Evolutionary conservation across 169 alveolate species (phyloP), one percentile per base, ranked within the genome.

Genomic region (Amoebophrya sp.): DNA sequence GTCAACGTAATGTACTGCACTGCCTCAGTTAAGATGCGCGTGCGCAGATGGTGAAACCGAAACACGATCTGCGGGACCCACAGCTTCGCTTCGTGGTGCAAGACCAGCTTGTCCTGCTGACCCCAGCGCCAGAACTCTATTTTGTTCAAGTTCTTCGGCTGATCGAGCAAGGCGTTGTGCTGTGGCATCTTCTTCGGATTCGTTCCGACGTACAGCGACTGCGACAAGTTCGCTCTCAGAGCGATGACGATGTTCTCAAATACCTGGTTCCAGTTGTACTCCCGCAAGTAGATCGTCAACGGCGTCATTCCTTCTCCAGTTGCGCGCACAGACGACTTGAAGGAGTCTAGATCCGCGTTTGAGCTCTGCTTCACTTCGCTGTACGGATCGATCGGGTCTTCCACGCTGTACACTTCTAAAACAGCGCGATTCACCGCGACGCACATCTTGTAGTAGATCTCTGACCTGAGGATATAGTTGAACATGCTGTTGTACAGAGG

Each of bases 371-470:
- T 65, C 83, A 65, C 83, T 36, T 65, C 83, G 83, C 38, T 26
- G 83, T 65, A 65, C 33, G 83, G 83, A 36, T 65, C 83, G 33
- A 65, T 36, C 33, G n/a, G 39, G 12, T 65, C 83, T 36, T 65
- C 83, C 83, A 65, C 3, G 3, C n/a, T 29, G 26, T 65, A 65
- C 83, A 65, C 83, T 18, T 65, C 83, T 36, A 65, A 18, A 29
- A 26, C 33, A 6, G 33, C 26, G 83, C 83, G 83, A 18, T 65
- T 65, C 26, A 65, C 83, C 36, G 83, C 83, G 39, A 18, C 26
- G 83, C 83, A 65, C 83, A 65, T 65, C 26, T 65, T 65, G 83
- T 65, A 65, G 83, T 65, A 65, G 83, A 65, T 65, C n/a, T 65
- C 83, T 6, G 36, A 12, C 33, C 83, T 29, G 39, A 65, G 83